Evolutionary conservation across 2,329 filamentous ascomycete genomes (phyloP).

Genomic region (Colletotrichum tabaci): DNA sequence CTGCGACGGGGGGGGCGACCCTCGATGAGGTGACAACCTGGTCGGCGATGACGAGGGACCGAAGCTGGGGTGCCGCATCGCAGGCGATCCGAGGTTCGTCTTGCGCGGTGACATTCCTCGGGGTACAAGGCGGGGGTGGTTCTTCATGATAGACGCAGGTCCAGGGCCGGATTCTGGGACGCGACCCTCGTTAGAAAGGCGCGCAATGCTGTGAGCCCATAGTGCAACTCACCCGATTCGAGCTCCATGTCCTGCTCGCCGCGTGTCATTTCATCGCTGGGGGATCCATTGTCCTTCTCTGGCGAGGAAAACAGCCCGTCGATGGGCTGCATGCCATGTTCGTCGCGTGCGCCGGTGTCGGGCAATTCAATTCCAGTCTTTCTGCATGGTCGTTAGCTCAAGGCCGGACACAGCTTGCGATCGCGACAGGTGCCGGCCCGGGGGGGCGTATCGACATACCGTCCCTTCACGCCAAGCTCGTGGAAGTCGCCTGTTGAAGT

Average conservation of each 20-base stretch:
- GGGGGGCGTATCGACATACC: slow-evolving; percentile 55
- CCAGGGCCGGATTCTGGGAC: slow-evolving; percentile 66
- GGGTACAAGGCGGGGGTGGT: slow-evolving; percentile 50
- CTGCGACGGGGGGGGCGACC: slow-evolving; percentile 34
- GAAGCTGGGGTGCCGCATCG: slow-evolving; percentile 72
- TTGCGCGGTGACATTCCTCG: slow-evolving; percentile 71
- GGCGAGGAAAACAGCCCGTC: slow-evolving; percentile 93
- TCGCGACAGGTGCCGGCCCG: neutral
- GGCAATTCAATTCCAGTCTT: slow-evolving; percentile 90
- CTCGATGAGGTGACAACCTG: slow-evolving; percentile 54
- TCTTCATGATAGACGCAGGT: slow-evolving; percentile 66
- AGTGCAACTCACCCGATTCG: slow-evolving; percentile 60
- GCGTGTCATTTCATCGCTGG: slow-evolving; percentile 49
- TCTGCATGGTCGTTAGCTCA: slow-evolving; percentile 61
- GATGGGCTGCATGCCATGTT: slow-evolving; percentile 91
- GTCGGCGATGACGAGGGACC: slow-evolving; percentile 67
- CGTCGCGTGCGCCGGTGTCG: slow-evolving; percentile 86
- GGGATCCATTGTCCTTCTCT: slow-evolving; percentile 60
- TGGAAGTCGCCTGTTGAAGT: slow-evolving; percentile 59
- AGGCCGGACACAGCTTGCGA: neutral
- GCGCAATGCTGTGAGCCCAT: neutral
- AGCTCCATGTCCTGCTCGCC: slow-evolving; percentile 69
- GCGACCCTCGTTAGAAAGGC: slow-evolving; percentile 44
- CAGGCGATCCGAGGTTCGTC: slow-evolving; percentile 72
- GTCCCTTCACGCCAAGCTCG: slow-evolving; percentile 65